Conservation (phyloP, 768 basidiomycete species). For the Stropharia rugosoannulata region DNA sequence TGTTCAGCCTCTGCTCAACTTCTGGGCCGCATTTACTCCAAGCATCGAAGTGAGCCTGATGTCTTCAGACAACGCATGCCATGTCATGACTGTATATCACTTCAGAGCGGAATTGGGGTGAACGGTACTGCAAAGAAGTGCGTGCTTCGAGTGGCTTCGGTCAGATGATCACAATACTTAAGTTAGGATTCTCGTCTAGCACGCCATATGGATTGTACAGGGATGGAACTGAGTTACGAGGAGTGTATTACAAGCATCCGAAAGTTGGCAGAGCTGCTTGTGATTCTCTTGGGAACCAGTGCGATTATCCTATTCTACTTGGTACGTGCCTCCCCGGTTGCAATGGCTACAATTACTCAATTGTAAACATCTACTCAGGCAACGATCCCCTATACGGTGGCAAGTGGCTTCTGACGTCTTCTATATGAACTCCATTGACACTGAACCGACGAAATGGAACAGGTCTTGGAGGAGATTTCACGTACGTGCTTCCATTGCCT, state of each 20-base stretch:
- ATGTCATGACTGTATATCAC: not conserved
- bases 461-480: conserved; percentile 80
- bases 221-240: conserved; percentile 75
- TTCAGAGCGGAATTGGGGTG: conserved; percentile 69
- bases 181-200: conserved; percentile 31
- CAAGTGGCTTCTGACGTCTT: conserved; percentile 24
- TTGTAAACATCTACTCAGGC: conserved; percentile 32
- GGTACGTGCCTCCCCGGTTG: conserved; percentile 38
- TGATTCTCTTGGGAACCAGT: conserved; percentile 56
- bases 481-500: conserved; percentile 42
- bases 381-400: conserved; percentile 83
- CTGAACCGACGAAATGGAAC: not conserved
- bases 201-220: conserved; percentile 77
- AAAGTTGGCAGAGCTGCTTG: conserved; percentile 72
- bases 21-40: conserved; percentile 78
- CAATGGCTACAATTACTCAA: not conserved
- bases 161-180: not conserved
- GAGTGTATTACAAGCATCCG: conserved; percentile 66
- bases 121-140: conserved; percentile 71
- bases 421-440: not conserved
- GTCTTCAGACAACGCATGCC: not conserved
- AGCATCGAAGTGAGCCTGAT: conserved; percentile 58
- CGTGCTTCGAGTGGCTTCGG: conserved; percentile 10
- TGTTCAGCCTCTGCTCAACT: conserved; percentile 74
- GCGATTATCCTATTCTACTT: conserved; percentile 75